phyloP scores from a whole-genome alignment of 352 stramenopile genomes.

The Phytophthora agathidicida region DNA sequence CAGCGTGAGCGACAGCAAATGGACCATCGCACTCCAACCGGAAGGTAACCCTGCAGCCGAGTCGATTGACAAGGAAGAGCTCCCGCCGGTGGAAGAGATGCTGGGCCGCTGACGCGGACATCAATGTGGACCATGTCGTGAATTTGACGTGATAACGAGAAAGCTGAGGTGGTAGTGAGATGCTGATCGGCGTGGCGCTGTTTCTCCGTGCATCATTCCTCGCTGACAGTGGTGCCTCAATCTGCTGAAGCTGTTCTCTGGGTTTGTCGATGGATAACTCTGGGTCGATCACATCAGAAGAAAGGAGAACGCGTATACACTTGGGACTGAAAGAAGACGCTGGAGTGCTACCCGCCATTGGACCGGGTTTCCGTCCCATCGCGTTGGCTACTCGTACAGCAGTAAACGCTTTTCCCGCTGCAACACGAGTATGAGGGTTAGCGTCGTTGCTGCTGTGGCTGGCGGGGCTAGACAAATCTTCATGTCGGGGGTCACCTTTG shows the following conservation, averaged over 20 bases:
- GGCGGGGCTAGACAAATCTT: constrained; percentile 10
- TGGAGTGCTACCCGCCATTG: not conserved
- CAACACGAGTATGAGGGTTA: constrained; percentile 3
- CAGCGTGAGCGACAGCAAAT: constrained; percentile 63
- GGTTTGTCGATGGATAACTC: constrained; percentile 66
- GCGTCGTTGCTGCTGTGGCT: constrained; percentile 12
- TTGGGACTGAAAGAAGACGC: constrained; percentile 41
- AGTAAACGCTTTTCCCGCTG: constrained; percentile 71
- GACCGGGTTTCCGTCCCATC: constrained; percentile 32
- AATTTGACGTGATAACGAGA: constrained; percentile 65
- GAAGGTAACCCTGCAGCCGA: constrained; percentile 69
- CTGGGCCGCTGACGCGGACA: constrained; percentile 22
- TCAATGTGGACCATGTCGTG: constrained; percentile 74
- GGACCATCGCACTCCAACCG: constrained; percentile 68
- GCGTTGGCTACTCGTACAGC: constrained; percentile 74
- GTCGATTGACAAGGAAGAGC: constrained; percentile 63
- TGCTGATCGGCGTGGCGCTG: not conserved
- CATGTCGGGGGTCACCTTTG: constrained; percentile 10
- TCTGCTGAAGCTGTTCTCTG: constrained; percentile 21
- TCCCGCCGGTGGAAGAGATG: constrained; percentile 61
- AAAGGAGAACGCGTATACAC: constrained; percentile 66
- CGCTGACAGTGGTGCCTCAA: constrained; percentile 1
- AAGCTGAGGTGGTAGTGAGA: not conserved
- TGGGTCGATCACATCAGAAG: constrained; percentile 66
- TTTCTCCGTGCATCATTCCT: constrained; percentile 5